Conservation (phyloP, 2,329 filamentous ascomycete genomes). For the Sporothrix humicola region DNA sequence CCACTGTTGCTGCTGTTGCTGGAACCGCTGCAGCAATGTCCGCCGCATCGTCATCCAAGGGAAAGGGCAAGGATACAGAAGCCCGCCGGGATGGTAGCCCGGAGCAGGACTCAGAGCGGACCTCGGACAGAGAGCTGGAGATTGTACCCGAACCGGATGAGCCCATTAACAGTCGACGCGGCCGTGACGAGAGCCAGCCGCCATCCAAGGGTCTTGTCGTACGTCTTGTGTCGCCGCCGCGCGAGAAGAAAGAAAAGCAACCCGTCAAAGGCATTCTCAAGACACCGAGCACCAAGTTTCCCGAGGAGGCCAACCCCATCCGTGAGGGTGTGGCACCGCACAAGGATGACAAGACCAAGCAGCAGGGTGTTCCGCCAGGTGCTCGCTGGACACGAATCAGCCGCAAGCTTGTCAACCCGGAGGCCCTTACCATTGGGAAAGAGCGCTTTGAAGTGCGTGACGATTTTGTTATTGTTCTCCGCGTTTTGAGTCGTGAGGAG, state of each 20-base stretch:
- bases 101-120: neutral
- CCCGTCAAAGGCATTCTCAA: slow-evolving; percentile 85
- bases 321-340: slow-evolving; percentile 92
- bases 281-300: slow-evolving; percentile 79
- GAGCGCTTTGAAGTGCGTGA: slow-evolving; percentile 91
- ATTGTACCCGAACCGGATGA: slow-evolving; percentile 14
- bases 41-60: slow-evolving; percentile 17
- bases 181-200: slow-evolving; percentile 31
- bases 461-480: slow-evolving; percentile 90
- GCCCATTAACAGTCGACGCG: slow-evolving; percentile 1
- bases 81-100: neutral
- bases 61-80: slow-evolving; percentile 30
- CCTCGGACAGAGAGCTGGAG: neutral
- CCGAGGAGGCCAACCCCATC: slow-evolving; percentile 81
- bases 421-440: slow-evolving; percentile 82
- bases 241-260: slow-evolving; percentile 55
- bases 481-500: slow-evolving; percentile 85
- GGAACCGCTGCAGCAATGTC: slow-evolving; percentile 33
- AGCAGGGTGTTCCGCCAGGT: slow-evolving; percentile 71
- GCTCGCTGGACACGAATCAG: slow-evolving; percentile 95
- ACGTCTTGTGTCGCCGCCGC: slow-evolving; percentile 76
- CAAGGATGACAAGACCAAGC: slow-evolving; percentile 78
- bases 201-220: slow-evolving; percentile 44
- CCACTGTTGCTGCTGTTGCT: slow-evolving; percentile 30
- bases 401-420: slow-evolving; percentile 84